Conservation (phyloP, 305 asterid genomes). For the Solanum hybrid region DNA sequence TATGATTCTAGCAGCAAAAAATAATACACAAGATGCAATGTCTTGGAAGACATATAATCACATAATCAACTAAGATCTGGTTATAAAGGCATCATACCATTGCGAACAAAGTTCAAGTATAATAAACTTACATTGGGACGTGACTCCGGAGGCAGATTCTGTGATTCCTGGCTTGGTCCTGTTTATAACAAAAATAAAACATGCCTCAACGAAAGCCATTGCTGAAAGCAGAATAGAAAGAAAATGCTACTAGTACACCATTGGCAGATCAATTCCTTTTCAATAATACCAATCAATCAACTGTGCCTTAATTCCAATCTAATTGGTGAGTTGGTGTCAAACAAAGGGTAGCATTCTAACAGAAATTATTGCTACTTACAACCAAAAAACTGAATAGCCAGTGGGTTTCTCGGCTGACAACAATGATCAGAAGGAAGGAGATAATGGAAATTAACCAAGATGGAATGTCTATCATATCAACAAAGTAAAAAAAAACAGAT, state of each 20-base stretch:
- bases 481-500: not conserved
- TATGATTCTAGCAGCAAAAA: not conserved
- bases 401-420: not conserved
- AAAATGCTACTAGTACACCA: not conserved
- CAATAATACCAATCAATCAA: not conserved
- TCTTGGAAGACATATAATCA: not conserved
- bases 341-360: not conserved
- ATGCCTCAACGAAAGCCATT: conserved; percentile 2
- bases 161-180: conserved; percentile 34
- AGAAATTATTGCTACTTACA: not conserved
- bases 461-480: not conserved
- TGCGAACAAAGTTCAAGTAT: not conserved
- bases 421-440: not conserved
- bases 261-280: not conserved
- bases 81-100: not conserved
- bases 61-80: not conserved
- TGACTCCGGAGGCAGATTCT: conserved; percentile 27
- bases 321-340: not conserved
- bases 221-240: not conserved
- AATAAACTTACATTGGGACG: conserved; percentile 35
- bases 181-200: conserved; percentile 13
- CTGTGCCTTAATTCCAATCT: not conserved
- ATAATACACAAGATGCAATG: not conserved
- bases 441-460: not conserved
- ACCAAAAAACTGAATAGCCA: not conserved